Conservation (phyloP, 371 early-diverging fungal genomes). For the Rhizopus sp. region DNA sequence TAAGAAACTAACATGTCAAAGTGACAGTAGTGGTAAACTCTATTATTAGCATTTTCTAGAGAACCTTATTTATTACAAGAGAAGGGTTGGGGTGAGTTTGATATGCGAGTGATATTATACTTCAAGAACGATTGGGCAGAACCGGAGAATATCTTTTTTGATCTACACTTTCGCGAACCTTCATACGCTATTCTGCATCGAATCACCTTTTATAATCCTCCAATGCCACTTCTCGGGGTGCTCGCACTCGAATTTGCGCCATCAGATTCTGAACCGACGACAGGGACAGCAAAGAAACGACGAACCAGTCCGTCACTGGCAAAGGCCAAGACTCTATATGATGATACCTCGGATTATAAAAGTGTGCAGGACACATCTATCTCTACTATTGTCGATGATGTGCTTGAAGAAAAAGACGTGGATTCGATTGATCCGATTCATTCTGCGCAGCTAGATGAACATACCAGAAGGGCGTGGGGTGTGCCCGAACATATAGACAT, state of each 20-base stretch:
- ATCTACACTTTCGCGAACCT: constrained; percentile 62
- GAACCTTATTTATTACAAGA: constrained; percentile 66
- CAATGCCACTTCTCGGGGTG: constrained; percentile 9
- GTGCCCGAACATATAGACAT: constrained; percentile 48
- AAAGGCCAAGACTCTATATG: neutral
- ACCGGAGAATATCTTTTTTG: constrained; percentile 58
- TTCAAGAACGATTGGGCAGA: constrained; percentile 51
- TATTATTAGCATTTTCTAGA: constrained; percentile 51
- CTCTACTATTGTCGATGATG: constrained; percentile 27
- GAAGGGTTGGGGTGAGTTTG: constrained; percentile 78
- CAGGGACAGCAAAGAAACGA: constrained; percentile 16
- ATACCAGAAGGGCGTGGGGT: constrained; percentile 40
- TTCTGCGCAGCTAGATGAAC: constrained; percentile 23
- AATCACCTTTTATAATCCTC: constrained; percentile 36
- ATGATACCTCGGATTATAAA: neutral
- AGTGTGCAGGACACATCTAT: neutral
- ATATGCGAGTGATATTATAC: constrained; percentile 61
- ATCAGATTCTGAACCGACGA: constrained; percentile 1
- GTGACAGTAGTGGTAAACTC: neutral
- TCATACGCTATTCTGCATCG: constrained; percentile 52
- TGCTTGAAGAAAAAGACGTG: constrained; percentile 41
- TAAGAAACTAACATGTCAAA: constrained; percentile 22
- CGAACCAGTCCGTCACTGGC: constrained; percentile 17
- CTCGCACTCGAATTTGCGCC: constrained; percentile 5
- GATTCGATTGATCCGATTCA: constrained; percentile 38